Conservation (phyloP, 1,284 basidiomycete genomes). For the Earliella scabrosa region DNA sequence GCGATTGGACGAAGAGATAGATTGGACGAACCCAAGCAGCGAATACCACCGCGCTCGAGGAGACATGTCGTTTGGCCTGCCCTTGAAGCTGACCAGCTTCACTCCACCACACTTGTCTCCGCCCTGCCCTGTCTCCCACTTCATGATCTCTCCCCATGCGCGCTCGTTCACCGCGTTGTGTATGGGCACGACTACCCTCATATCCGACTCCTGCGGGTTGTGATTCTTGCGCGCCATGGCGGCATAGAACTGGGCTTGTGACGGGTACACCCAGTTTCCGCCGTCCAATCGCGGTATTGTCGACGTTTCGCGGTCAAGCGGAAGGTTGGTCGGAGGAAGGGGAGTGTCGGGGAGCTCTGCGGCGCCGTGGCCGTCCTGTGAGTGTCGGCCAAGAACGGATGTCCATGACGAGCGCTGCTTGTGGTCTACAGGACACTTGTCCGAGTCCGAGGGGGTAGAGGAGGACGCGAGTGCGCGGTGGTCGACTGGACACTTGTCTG, state of each 20-base stretch:
- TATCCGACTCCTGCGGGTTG: constrained; percentile 81
- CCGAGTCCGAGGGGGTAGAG: constrained; percentile 33
- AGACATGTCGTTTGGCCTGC: constrained; percentile 73
- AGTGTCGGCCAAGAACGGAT: constrained; percentile 40
- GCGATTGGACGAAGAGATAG: not conserved
- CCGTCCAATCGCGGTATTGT: constrained; percentile 82
- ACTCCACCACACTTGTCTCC: constrained; percentile 84
- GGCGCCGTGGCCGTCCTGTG: constrained; percentile 25
- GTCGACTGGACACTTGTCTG: constrained; percentile 70
- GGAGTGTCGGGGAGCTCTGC: constrained; percentile 28
- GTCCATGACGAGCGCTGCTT: constrained; percentile 54
- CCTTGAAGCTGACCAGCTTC: constrained; percentile 87
- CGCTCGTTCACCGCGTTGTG: constrained; percentile 99
- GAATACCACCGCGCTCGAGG: constrained; percentile 86
- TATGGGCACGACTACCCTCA: constrained; percentile 96
- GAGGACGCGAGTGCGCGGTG: constrained; percentile 30
- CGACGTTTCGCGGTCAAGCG: constrained; percentile 79
- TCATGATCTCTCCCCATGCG: constrained; percentile 89
- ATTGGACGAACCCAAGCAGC: constrained; percentile 77
- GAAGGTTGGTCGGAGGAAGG: constrained; percentile 43
- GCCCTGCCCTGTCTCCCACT: constrained; percentile 87
- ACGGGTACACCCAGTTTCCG: constrained; percentile 97
- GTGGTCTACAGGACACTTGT: constrained; percentile 64
- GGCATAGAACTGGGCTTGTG: constrained; percentile 94
- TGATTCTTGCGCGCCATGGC: constrained; percentile 96